Percentiles rank a stretch among this genome's conserved stretches.
phyloP scores from a whole-genome alignment of 108 stramenopile genomes.

The Nitzschia inconspicua region DNA sequence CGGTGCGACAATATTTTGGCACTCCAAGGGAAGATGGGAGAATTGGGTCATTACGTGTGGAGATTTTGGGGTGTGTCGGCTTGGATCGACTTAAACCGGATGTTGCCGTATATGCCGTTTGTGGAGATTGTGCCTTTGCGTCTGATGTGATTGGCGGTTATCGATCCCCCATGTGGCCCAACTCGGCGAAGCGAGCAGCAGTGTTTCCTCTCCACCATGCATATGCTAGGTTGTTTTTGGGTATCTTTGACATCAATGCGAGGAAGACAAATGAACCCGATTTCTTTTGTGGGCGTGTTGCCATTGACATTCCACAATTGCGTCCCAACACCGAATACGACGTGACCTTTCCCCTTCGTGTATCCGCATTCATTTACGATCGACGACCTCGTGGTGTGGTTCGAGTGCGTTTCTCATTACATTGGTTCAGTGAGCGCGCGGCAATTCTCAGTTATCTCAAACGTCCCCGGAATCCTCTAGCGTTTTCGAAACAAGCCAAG shows the following conservation, averaged over 20 bases:
- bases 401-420: slow-evolving; percentile 53
- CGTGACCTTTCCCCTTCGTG: slow-evolving; percentile 54
- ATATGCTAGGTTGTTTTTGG: slow-evolving; percentile 52
- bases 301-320: slow-evolving; percentile 44
- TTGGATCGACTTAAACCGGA: slow-evolving; percentile 43
- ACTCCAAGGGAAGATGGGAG: slow-evolving; percentile 44
- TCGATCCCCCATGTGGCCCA: slow-evolving; percentile 61
- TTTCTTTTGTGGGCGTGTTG: slow-evolving; percentile 48
- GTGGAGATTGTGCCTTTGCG: slow-evolving; percentile 57
- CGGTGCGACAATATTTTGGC: slow-evolving; percentile 28
- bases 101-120: slow-evolving; percentile 41
- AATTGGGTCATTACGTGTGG: slow-evolving; percentile 44
- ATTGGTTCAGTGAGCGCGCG: slow-evolving; percentile 52
- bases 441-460: slow-evolving; percentile 55
- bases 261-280: slow-evolving; percentile 50
- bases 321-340: slow-evolving; percentile 62
- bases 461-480: slow-evolving; percentile 28
- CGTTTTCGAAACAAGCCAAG: slow-evolving; percentile 37
- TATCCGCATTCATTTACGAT: slow-evolving; percentile 53
- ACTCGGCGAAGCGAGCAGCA: slow-evolving; percentile 41
- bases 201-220: slow-evolving; percentile 65
- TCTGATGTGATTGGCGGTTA: slow-evolving; percentile 48
- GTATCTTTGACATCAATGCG: slow-evolving; percentile 54
- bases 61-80: slow-evolving; percentile 49
- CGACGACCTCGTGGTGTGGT: slow-evolving; percentile 54